phyloP scores from a whole-genome alignment of 2,329 filamentous ascomycete species.

The Botrytis galanthina region DNA sequence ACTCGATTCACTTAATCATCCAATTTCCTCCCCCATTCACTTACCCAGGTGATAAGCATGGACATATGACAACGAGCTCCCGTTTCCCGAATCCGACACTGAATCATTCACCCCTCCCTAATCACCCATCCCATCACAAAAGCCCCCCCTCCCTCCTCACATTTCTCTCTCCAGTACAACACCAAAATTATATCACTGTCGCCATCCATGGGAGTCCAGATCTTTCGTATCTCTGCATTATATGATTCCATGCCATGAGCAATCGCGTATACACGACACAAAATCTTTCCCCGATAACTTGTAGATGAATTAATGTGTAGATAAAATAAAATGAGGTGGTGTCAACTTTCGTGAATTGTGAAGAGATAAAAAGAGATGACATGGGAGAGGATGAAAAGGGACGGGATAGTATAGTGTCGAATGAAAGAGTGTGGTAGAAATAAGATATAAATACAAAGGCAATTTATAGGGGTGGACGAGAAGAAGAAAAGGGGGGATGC shows the following conservation, averaged over 20 bases:
- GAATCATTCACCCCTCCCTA: background rate
- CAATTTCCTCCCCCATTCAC: background rate
- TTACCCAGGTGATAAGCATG: background rate
- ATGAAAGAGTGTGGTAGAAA: no score
- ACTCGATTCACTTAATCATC: background rate
- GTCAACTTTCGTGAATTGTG: background rate
- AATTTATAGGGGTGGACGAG: accelerated
- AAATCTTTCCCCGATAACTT: no score
- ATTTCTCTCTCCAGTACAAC: background rate
- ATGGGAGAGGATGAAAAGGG: no score
- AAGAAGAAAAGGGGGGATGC: background rate
- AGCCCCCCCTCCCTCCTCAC: background rate
- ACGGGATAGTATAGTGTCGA: no score
- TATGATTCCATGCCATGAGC: background rate
- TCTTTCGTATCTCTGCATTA: background rate
- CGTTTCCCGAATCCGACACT: accelerated
- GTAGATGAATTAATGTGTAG: accelerated
- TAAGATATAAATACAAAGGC: background rate
- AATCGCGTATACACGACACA: no score
- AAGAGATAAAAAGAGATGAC: no score
- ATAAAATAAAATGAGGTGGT: background rate
- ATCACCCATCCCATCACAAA: background rate
- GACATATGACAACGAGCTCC: background rate
- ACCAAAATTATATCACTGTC: background rate
- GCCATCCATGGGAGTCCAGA: background rate